Evolutionary conservation across 2,329 filamentous ascomycete species (phyloP).

Genomic region (Monascus ruber): DNA sequence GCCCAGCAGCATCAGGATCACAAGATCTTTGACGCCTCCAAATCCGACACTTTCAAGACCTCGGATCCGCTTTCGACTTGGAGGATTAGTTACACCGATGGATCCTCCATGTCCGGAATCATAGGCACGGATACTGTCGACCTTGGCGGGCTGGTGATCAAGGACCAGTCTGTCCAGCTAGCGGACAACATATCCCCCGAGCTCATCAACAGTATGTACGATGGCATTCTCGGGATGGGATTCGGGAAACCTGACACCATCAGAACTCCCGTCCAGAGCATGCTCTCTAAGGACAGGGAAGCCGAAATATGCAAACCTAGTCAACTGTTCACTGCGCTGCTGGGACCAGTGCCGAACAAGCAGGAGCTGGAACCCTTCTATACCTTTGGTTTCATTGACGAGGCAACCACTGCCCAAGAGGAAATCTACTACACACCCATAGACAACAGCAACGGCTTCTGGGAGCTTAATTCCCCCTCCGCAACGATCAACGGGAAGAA

Average conservation of each 20-base stretch:
- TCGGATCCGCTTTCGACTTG: constrained; percentile 39
- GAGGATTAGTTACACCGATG: constrained; percentile 59
- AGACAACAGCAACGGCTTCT: constrained; percentile 56
- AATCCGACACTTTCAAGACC: constrained; percentile 50
- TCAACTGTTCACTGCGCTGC: constrained; percentile 53
- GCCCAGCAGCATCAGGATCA: constrained; percentile 30
- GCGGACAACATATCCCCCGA: constrained; percentile 48
- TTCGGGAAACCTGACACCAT: constrained; percentile 56
- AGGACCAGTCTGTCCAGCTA: constrained; percentile 54
- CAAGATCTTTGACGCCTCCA: constrained; percentile 47
- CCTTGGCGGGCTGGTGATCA: constrained; percentile 50
- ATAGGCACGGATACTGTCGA: constrained; percentile 53
- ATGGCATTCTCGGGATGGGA: constrained; percentile 57
- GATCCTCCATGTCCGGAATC: constrained; percentile 52
- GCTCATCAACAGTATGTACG: constrained; percentile 46
- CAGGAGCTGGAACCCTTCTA: constrained; percentile 48
- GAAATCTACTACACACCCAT: constrained; percentile 50
- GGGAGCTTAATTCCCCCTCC: constrained; percentile 51
- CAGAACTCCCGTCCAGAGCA: constrained; percentile 56
- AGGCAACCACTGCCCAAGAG: constrained; percentile 40
- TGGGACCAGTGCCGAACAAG: constrained; percentile 42
- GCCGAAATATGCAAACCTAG: constrained; percentile 40
- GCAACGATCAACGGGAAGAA: constrained; percentile 47
- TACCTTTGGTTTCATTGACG: constrained; percentile 62
- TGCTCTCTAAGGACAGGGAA: constrained; percentile 42